These are phyloP conservation scores for Skeletonema costatum DNA, from an alignment of 108 stramenopile species.

Conservation along the genomic window DNA sequence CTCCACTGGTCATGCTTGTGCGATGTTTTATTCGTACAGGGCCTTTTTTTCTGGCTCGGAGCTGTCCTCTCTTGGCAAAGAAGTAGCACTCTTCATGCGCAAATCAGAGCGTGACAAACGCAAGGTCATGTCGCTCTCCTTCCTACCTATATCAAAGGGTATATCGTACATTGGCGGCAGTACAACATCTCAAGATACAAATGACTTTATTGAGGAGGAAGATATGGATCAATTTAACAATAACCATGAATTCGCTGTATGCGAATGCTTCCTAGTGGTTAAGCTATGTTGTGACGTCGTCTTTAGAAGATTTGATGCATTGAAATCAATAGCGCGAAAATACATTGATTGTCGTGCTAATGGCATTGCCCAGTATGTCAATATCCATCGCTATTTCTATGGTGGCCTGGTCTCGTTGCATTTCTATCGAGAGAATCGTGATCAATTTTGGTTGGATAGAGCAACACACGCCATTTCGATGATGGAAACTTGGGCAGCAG, in stretches of 20 bases:
- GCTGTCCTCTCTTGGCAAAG: not conserved
- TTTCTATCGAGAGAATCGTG: not conserved
- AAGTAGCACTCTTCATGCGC: not conserved
- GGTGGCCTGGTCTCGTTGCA: constrained; percentile 4
- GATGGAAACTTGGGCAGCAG: constrained; percentile 4
- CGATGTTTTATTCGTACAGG: not conserved
- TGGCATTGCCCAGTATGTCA: not conserved
- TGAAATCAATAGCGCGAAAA: not conserved
- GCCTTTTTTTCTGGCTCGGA: constrained; percentile 2
- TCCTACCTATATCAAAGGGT: not conserved
- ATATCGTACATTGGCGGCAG: not conserved
- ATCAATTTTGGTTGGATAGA: constrained; percentile 4
- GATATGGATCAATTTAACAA: not conserved
- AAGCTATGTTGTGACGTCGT: not conserved
- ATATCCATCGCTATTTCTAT: constrained; percentile 5
- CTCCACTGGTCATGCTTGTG: no score
- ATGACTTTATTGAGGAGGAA: not conserved
- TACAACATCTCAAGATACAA: no score
- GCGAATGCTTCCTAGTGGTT: not conserved
- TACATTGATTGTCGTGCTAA: not conserved
- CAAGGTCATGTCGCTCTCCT: not conserved
- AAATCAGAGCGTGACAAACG: not conserved
- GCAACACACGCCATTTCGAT: not conserved
- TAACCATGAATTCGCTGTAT: not conserved
- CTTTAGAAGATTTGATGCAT: not conserved